Percentiles rank a stretch among this genome's conserved stretches.
Evolutionary conservation across 306 rosid genomes (phyloP).

Genomic region (Urtica urens): DNA sequence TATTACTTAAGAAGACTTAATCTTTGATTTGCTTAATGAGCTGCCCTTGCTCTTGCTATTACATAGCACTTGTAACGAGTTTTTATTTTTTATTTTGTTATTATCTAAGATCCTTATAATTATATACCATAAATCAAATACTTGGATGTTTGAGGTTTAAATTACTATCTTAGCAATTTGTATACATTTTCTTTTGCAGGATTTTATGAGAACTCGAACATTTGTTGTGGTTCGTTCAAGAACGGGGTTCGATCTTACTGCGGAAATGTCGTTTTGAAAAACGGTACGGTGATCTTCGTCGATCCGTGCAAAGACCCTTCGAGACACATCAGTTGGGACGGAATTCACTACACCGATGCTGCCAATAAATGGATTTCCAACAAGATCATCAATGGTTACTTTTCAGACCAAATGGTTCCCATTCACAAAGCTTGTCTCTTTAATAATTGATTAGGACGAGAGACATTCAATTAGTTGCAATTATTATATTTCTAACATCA

Average conservation of each 20-base stretch:
- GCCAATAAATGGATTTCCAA: slow-evolving; percentile 19
- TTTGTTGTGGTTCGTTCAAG: background rate
- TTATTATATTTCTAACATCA: no score
- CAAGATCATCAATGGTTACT: slow-evolving; percentile 5
- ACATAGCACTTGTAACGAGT: no score
- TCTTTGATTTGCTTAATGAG: no score
- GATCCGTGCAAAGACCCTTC: slow-evolving; percentile 16
- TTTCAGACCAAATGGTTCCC: slow-evolving; percentile 14
- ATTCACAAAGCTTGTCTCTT: slow-evolving; percentile 7
- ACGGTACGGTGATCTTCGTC: slow-evolving; percentile 18
- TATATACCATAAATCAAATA: no score
- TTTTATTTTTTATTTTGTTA: no score
- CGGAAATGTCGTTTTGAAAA: background rate
- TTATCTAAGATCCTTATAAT: no score
- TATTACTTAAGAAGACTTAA: no score
- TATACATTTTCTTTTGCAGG: no score
- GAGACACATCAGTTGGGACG: slow-evolving; percentile 18
- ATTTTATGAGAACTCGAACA: background rate
- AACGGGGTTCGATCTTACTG: background rate
- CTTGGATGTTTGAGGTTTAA: no score
- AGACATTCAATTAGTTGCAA: no score
- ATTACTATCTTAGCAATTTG: no score
- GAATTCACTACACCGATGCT: slow-evolving; percentile 22
- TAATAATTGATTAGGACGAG: background rate
- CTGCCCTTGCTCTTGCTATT: no score